Percentiles rank a stretch among this genome's conserved stretches.
These are phyloP conservation scores for Yarrowia sp. DNA, from an alignment of 805 yeast species.

Conservation along the genomic window DNA sequence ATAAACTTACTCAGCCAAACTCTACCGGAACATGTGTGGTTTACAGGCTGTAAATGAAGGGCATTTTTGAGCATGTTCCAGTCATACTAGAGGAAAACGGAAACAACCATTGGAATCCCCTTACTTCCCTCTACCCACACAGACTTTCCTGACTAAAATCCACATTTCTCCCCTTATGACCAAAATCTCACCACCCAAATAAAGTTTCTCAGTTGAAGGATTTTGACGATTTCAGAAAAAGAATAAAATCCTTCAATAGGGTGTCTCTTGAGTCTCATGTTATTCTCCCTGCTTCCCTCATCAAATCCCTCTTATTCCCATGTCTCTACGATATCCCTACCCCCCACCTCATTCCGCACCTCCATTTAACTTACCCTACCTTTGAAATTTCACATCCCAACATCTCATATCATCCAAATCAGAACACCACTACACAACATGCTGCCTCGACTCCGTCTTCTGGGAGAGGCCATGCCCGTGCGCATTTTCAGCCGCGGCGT, in stretches of 20 bases:
- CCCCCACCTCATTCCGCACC: too few relatives aligned
- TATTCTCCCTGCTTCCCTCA: too few relatives aligned
- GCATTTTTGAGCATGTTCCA: background rate
- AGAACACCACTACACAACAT: background rate
- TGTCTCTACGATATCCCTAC: too few relatives aligned
- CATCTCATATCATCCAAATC: background rate
- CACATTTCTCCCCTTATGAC: background rate
- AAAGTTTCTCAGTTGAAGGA: too few relatives aligned
- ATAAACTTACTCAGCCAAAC: background rate
- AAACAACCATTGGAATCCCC: too few relatives aligned
- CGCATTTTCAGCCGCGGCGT: constrained; percentile 27
- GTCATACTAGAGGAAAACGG: background rate
- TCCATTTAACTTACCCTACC: background rate
- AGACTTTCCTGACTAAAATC: too few relatives aligned
- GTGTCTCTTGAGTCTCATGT: too few relatives aligned
- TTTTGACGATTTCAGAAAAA: too few relatives aligned
- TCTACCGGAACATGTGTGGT: background rate
- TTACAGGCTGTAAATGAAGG: too few relatives aligned
- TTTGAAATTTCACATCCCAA: background rate
- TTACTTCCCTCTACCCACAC: too few relatives aligned
- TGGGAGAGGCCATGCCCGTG: constrained; percentile 13
- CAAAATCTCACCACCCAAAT: background rate
- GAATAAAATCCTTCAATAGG: too few relatives aligned
- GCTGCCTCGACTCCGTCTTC: constrained; percentile 16
- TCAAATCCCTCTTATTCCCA: too few relatives aligned